A percentile compares a stretch with the other conserved stretches of the same genome.
phyloP scores from a whole-genome alignment of 495 filamentous ascomycete genomes.

The Penicillium lagena region DNA sequence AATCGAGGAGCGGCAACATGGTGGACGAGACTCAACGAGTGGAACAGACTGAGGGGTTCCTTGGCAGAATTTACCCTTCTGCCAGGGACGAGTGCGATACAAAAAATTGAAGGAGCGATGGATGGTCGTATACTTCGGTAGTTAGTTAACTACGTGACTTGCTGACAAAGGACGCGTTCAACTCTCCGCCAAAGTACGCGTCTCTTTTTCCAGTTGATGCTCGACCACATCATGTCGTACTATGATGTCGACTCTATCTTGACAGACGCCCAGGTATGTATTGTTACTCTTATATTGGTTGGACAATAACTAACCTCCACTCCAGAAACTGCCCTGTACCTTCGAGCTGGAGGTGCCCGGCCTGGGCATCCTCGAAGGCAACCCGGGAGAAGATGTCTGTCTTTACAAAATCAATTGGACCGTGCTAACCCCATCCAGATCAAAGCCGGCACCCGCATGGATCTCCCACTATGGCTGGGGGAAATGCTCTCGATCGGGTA shows the following conservation, averaged over 20 bases:
- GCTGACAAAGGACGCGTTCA: too few species aligned
- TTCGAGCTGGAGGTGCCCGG: slow-evolving; percentile 84
- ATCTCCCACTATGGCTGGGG: slow-evolving; percentile 92
- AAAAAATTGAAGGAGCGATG: too few species aligned
- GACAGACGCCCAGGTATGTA: slow-evolving; percentile 75
- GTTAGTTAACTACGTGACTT: too few species aligned
- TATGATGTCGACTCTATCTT: slow-evolving; percentile 93
- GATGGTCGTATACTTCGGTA: too few species aligned
- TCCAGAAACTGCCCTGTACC: slow-evolving; percentile 87
- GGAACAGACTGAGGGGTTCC: too few species aligned
- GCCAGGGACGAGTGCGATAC: too few species aligned
- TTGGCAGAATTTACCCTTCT: too few species aligned
- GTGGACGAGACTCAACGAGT: too few species aligned
- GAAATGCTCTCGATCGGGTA: slow-evolving; percentile 87
- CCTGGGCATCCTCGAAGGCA: slow-evolving; percentile 81
- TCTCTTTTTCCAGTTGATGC: too few species aligned
- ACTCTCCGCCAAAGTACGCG: too few species aligned
- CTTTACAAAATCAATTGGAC: background rate
- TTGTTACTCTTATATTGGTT: too few species aligned
- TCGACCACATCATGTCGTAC: slow-evolving; percentile 54
- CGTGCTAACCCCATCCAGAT: slow-evolving; percentile 45
- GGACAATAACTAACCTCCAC: background rate
- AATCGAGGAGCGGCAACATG: too few species aligned
- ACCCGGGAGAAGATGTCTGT: slow-evolving; percentile 56
- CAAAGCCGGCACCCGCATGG: slow-evolving; percentile 69